phyloP scores from a whole-genome alignment of 1,139 yeast species.

The Lodderomyces metapsilosis region DNA sequence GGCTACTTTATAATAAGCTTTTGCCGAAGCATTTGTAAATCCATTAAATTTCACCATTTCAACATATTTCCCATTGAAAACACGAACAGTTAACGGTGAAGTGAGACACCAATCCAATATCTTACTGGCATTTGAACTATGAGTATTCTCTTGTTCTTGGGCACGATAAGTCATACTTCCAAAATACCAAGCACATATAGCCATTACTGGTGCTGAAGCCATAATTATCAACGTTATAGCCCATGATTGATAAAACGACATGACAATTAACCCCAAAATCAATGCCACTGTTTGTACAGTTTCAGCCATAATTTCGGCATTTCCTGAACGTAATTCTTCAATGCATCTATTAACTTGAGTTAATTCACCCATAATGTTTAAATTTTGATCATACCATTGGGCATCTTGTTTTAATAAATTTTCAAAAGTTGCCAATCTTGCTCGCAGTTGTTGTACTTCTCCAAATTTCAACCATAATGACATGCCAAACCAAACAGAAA shows the following conservation, averaged over 20 bases:
- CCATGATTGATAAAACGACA: conserved; percentile 83
- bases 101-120: conserved; percentile 68
- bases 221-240: conserved; percentile 72
- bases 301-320: conserved; percentile 65
- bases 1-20: conserved; percentile 46
- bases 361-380: conserved; percentile 58
- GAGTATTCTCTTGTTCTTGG: conserved; percentile 57
- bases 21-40: conserved; percentile 43
- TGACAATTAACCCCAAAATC: conserved; percentile 54
- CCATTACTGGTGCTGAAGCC: conserved; percentile 70
- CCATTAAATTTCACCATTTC: conserved; percentile 50
- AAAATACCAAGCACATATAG: conserved; percentile 45
- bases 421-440: conserved; percentile 44
- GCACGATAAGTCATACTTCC: conserved; percentile 51
- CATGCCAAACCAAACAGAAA: conserved; percentile 57
- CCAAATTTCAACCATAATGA: conserved; percentile 70
- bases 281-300: conserved; percentile 53
- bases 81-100: conserved; percentile 58
- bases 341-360: conserved; percentile 70
- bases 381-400: conserved; percentile 60
- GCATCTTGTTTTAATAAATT: conserved; percentile 26
- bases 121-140: conserved; percentile 57
- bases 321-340: conserved; percentile 72
- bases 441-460: conserved; percentile 63
- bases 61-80: conserved; percentile 53